Base-by-base conservation (phyloP, 305 asterid species). In the Fraxinus angustifolia region DNA sequence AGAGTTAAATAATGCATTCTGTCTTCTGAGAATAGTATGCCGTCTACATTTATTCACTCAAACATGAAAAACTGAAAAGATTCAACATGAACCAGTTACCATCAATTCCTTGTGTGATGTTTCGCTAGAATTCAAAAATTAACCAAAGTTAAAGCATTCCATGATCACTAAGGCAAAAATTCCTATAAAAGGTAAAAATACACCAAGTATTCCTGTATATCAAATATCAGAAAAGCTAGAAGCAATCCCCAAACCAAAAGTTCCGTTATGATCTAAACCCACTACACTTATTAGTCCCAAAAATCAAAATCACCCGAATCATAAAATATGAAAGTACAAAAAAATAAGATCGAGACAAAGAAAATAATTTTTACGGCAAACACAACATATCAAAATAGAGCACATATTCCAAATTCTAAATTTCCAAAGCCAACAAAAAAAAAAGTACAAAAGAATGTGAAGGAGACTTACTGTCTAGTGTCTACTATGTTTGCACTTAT, bases 321-420 rank as follows among this genome's bases (percentile, higher is more conserved):
- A 80, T 35, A 67, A 42, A 79, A 70, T 71, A 1, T 0, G 77
- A 11, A 72, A 68, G 68, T 40, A 23, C 1, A 23, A 23, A 23
- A 31, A 33, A 76, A 28, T 58, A 78, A 87, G 88, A 92, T 87
- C 93, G 86, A 87, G 84, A 62, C 35, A 45, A 78, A 50, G 21
- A 79, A 53, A 12, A 76, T 86, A 48, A 50, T 62, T 56, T 56
- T 21, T 21, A 50, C 80, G 79, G 35, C 33, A 70, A 16, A 77
- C 56, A 26, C 75, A 83, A n/a, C 38, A 19, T 28, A 76, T 31
- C 34, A 31, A 31, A 31, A 31, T 3, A 31, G 4, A 31, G 34
- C 34, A 31, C 34, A 31, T 4, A 31, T 31, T 31, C 4, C 34
- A 31, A 31, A 31, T 31, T 31, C 33, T 2, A 30, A 30, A 30